phyloP scores from a whole-genome alignment of 1,139 yeast genomes.

The Schwanniomyces etchellsii region DNA sequence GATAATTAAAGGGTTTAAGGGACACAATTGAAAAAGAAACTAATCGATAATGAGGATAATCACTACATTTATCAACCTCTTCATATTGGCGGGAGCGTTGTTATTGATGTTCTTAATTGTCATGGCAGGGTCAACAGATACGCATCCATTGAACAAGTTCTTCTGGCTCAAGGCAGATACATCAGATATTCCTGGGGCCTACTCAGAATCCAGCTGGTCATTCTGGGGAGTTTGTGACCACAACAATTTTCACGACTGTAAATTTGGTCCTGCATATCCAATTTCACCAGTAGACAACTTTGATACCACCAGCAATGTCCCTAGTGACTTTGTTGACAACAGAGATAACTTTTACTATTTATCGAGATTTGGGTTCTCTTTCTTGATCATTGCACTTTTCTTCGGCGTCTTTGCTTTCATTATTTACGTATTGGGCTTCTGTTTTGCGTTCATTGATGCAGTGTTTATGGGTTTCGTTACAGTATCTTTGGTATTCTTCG shows the following conservation, averaged over 20 bases:
- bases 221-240: slow-evolving; percentile 74
- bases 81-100: slow-evolving; percentile 47
- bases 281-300: slow-evolving; percentile 71
- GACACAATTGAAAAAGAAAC: slow-evolving; percentile 1
- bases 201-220: slow-evolving; percentile 60
- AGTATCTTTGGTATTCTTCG: slow-evolving; percentile 48
- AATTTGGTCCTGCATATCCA: slow-evolving; percentile 53
- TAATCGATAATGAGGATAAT: slow-evolving; percentile 26
- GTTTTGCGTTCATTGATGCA: slow-evolving; percentile 44
- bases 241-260: slow-evolving; percentile 37
- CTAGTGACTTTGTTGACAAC: slow-evolving; percentile 47
- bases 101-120: slow-evolving; percentile 56
- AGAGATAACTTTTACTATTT: slow-evolving; percentile 61
- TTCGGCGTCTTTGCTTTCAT: slow-evolving; percentile 43
- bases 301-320: slow-evolving; percentile 44
- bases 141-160: slow-evolving; percentile 57
- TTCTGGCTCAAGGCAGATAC: slow-evolving; percentile 75
- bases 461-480: slow-evolving; percentile 49
- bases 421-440: slow-evolving; percentile 37
- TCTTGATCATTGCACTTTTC: slow-evolving; percentile 55
- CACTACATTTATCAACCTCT: slow-evolving; percentile 30
- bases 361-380: slow-evolving; percentile 66
- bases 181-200: slow-evolving; percentile 48
- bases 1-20: too few relatives aligned
- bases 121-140: slow-evolving; percentile 59